phyloP scores from a whole-genome alignment of 306 rosid species.

The Cucurbita maxima region DNA sequence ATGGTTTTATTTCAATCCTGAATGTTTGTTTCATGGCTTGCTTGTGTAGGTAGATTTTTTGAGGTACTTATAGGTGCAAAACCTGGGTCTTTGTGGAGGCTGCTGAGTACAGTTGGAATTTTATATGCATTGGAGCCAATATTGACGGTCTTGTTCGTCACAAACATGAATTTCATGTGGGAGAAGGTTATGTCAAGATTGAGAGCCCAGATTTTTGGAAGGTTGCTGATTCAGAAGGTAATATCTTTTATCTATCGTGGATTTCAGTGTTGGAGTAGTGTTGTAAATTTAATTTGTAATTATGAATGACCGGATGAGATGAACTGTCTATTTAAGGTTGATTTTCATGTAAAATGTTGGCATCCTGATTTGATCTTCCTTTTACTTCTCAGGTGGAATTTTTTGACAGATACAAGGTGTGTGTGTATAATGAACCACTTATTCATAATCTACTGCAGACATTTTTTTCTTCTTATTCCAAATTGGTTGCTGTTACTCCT shows the following conservation, averaged over 20 bases:
- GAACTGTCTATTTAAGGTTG: not conserved
- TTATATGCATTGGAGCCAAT: conserved; percentile 88
- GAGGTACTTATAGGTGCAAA: conserved; percentile 73
- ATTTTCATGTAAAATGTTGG: not conserved
- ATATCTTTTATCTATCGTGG: not conserved
- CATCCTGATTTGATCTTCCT: not conserved
- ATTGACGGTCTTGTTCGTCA: conserved; percentile 59
- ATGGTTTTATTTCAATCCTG: not conserved
- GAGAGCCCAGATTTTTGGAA: conserved; percentile 80
- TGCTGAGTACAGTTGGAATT: conserved; percentile 66
- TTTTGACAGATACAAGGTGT: conserved; percentile 86
- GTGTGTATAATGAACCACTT: not conserved
- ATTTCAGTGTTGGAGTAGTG: not conserved
- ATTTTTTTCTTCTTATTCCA: not conserved
- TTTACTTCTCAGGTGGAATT: conserved; percentile 60
- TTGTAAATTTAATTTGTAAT: not conserved
- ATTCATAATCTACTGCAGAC: not conserved
- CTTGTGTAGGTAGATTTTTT: conserved; percentile 58
- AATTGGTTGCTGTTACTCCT: not conserved
- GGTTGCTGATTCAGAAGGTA: conserved; percentile 86
- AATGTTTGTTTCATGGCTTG: not conserved
- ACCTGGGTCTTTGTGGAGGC: conserved; percentile 71
- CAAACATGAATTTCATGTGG: conserved; percentile 75
- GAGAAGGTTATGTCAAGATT: conserved; percentile 84
- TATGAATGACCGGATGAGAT: not conserved